Conservation (phyloP, 495 filamentous ascomycete species). For the Neurospora cerealis region DNA sequence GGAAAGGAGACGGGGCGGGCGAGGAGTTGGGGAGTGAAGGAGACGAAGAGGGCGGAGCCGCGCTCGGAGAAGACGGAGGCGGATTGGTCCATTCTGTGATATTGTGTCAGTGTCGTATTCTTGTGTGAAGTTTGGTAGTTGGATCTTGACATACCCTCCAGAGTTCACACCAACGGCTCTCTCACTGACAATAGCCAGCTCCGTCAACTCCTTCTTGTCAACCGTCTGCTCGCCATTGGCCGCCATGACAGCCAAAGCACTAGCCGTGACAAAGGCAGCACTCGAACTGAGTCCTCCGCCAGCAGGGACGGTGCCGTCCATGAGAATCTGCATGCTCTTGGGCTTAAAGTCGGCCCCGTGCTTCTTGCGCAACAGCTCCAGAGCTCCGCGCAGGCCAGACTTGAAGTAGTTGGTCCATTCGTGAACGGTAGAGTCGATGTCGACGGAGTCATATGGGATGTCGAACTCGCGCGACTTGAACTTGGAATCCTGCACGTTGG, state of each 20-base stretch:
- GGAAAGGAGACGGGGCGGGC: constrained; percentile 79
- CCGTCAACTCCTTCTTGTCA: constrained; percentile 80
- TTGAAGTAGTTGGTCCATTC: constrained; percentile 99
- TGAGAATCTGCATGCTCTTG: constrained; percentile 74
- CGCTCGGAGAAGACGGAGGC: constrained; percentile 85
- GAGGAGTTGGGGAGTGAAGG: constrained; percentile 71
- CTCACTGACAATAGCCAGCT: constrained; percentile 89
- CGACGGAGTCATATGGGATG: constrained; percentile 54
- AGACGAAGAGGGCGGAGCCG: constrained; percentile 81
- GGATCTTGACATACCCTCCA: constrained; percentile 55
- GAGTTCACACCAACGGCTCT: constrained; percentile 92
- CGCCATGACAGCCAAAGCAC: constrained; percentile 76
- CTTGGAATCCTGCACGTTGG: constrained; percentile 68
- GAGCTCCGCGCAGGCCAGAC: constrained; percentile 71
- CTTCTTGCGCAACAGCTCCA: constrained; percentile 67
- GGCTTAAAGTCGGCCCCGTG: constrained; percentile 48
- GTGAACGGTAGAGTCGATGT: constrained; percentile 73
- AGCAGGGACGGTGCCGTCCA: constrained; percentile 85
- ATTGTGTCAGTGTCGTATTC: neutral
- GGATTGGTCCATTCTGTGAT: constrained; percentile 85
- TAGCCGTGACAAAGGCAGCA: constrained; percentile 88
- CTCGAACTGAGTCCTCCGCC: constrained; percentile 89
- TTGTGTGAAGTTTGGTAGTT: neutral
- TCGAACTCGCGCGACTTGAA: constrained; percentile 71
- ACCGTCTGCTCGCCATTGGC: constrained; percentile 73